Evolutionary conservation across 805 yeast genomes (phyloP), one percentile per base, ranked within the genome.

Genomic region (Candida easanensis): DNA sequence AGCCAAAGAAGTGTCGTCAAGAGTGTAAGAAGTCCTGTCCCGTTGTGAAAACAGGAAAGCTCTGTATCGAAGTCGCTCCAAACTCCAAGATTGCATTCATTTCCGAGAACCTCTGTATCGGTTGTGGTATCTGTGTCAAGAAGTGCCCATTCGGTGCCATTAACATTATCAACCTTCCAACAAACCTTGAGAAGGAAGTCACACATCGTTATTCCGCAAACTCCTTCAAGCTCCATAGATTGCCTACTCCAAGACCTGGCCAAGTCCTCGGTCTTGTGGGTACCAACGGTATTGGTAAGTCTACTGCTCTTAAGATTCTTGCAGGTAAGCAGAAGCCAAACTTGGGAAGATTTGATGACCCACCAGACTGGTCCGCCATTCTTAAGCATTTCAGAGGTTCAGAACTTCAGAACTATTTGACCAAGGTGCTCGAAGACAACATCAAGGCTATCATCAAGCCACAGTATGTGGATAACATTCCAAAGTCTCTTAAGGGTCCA

Each of bases 91-190:
- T 93, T 61, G 96, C 98, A 14, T 93, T 90, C 65, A 88, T 93
- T 46, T 87, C 96, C 15, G 99, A 93, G 65, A 87, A 73, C 31
- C 73, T 93, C 62, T 93, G 99, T 77, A 91, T 93, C 58, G 99
- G 99, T 65, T 93, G 99, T 76, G 99, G 99, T 89, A 93, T 93
- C 57, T 93, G 99, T 78, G 96, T 90, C 41, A 93, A 93, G 69
- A 93, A 89, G 65, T 93, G 99, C 70, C 99, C 99, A 23, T 93
- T 93, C 62, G 96, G 91, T 60, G 99, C 99, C 51, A 90, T 93
- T 60, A 85, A 79, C 61, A 93, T 93, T 63, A 93, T 93, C 73
- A 93, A 93, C 63, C 75, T 93, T 65, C 99, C 99, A 52, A 91
- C 98, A 15, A 90, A 93, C 66, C 76, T 93, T 63, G 98, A 91